phyloP scores from a whole-genome alignment of 495 filamentous ascomycete genomes.

The Aspergillus wentii region DNA sequence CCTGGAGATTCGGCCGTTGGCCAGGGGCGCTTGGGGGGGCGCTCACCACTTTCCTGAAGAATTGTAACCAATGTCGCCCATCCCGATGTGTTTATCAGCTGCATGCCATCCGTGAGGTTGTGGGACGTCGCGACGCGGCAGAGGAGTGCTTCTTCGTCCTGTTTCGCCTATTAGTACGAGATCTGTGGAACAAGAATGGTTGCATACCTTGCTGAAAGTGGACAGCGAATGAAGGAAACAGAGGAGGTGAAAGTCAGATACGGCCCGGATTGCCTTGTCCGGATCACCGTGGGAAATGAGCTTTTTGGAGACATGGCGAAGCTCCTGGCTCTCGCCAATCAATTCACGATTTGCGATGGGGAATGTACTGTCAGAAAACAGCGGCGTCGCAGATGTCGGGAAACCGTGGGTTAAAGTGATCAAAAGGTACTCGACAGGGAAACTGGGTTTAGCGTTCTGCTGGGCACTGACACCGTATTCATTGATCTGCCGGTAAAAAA shows the following conservation, averaged over 20 bases:
- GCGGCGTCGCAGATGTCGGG: conserved; percentile 68
- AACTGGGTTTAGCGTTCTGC: conserved; percentile 92
- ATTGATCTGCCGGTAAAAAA: conserved; percentile 93
- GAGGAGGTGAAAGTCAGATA: conserved; percentile 92
- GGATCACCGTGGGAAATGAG: conserved; percentile 56
- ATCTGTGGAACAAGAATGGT: not conserved
- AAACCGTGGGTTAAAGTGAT: conserved; percentile 97
- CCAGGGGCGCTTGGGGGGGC: conserved; percentile 76
- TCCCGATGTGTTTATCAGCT: conserved; percentile 76
- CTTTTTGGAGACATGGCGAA: conserved; percentile 55
- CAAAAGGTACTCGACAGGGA: conserved; percentile 93
- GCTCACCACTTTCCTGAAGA: conserved; percentile 94
- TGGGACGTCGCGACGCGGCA: conserved; percentile 75
- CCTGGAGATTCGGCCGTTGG: conserved; percentile 35
- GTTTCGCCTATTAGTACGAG: conserved; percentile 11
- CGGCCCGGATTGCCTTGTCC: conserved; percentile 56
- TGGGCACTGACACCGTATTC: conserved; percentile 95
- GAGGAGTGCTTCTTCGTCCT: conserved; percentile 89
- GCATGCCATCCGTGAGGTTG: conserved; percentile 70
- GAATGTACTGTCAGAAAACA: conserved; percentile 68
- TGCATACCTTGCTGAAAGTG: conserved; percentile 74
- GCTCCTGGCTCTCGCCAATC: conserved; percentile 77
- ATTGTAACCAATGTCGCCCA: conserved; percentile 94
- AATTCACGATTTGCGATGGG: conserved; percentile 86
- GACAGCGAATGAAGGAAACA: conserved; percentile 77